phyloP scores from a whole-genome alignment of 495 filamentous ascomycete species.

The Staphylotrichum longicolle region DNA sequence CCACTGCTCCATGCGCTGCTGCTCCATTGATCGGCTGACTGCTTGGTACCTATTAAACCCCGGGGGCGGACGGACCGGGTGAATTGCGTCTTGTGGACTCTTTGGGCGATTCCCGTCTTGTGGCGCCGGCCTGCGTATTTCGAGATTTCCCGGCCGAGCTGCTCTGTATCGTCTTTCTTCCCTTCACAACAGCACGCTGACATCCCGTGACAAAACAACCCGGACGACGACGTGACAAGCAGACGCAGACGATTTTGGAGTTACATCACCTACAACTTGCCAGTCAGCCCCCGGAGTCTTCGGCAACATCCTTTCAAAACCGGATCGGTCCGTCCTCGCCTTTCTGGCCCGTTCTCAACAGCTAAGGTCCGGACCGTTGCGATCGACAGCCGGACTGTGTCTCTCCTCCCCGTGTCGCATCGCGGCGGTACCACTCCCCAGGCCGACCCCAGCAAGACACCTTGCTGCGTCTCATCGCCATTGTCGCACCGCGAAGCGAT shows the following conservation, averaged over 20 bases:
- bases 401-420: not conserved
- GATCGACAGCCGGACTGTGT: not conserved
- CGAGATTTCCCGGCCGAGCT: not conserved
- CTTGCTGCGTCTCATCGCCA: not conserved
- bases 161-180: not conserved
- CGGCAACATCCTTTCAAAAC: no score
- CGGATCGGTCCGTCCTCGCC: not conserved
- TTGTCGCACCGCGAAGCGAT: not conserved
- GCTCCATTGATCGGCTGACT: not conserved
- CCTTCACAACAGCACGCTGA: not conserved
- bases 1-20: not conserved
- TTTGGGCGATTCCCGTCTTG: not conserved
- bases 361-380: not conserved
- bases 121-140: not conserved
- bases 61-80: constrained; percentile 5
- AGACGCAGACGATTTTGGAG: no score
- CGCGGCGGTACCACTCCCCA: not conserved
- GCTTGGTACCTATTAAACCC: not conserved
- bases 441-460: not conserved
- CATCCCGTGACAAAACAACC: not conserved
- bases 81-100: constrained; percentile 5
- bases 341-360: not conserved
- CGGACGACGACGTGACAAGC: not conserved
- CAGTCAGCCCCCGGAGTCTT: no score
- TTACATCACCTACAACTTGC: no score